Base-by-base conservation (phyloP, 495 filamentous ascomycete genomes). In the Niebla homalea region DNA sequence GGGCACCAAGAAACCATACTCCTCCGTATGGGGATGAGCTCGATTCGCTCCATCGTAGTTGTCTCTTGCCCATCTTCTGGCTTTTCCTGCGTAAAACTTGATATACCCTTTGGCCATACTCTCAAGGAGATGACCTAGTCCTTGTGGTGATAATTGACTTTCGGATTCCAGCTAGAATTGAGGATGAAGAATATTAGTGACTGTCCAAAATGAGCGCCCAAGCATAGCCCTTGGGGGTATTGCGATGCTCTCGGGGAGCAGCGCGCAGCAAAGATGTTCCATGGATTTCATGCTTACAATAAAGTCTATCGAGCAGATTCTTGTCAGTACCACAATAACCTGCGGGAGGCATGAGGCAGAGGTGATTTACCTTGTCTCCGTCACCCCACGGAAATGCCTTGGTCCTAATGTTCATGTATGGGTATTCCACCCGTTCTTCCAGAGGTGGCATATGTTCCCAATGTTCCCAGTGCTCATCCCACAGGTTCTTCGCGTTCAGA, bases 381-480 rank as follows among this genome's bases (percentile, higher is more conserved):
- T 94, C 76, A 43, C 89, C 88, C 84, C 84, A 96, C 57, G 78
- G 77, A 77, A 70, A 96, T 75, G 90, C 92, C 76, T 87, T 90
- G 57, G 74, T 72, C 61, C 89, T 79, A 62, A 95, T 80, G 74
- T 96, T 96, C 79, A 88, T 84, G 77, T 89, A 96, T 49, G 86
- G 76, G 72, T 95, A 96, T 72, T 95, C 81, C 57, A 72, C 62
- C 61, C 85, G 80, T 68, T 96, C 90, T 74, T 93, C 86, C 36
- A 92, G 76, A 50, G 90, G 83, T 46, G 84, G 77, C 72, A 85
- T 71, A 73, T 96, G 89, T 5, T 66, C 67, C 85, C 83, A 87
- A 72, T 96, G 89, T 71, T 92, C 85, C 89, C 88, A 94, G 69
- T 96, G 89, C 78, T 93, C 86, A 52, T 75, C 77, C 87, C 88